phyloP scores from a whole-genome alignment of 202 grass and related monocot species.

The Schoenoplectus tabernaemontani region DNA sequence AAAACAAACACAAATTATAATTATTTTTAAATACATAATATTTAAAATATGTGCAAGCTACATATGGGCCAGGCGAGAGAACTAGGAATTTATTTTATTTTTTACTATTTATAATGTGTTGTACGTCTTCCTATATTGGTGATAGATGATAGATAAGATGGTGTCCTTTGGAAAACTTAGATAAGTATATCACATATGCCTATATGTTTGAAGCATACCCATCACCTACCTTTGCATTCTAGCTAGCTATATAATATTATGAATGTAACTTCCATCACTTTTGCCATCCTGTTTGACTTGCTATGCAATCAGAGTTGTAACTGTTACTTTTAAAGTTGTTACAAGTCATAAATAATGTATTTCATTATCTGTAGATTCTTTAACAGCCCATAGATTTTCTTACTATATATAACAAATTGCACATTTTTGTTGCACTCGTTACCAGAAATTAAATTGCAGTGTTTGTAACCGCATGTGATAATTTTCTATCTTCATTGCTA shows the following conservation, averaged over 20 bases:
- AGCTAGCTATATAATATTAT: background rate
- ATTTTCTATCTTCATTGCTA: background rate
- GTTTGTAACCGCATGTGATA: background rate
- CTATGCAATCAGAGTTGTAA: background rate
- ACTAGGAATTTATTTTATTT: background rate
- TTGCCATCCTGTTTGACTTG: background rate
- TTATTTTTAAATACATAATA: no score
- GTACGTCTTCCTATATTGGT: background rate
- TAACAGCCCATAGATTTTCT: background rate
- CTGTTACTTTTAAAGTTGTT: background rate
- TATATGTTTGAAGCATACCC: slow-evolving; percentile 17
- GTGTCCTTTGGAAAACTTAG: background rate
- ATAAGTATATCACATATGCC: background rate
- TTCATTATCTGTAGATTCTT: background rate
- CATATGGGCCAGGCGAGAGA: background rate
- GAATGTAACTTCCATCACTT: slow-evolving; percentile 1
- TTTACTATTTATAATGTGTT: background rate
- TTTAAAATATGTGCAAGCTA: no score
- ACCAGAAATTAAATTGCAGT: background rate
- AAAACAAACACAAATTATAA: no score
- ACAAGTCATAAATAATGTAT: background rate
- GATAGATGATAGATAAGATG: slow-evolving; percentile 18
- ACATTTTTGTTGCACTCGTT: background rate
- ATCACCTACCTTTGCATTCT: background rate
- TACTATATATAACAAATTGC: background rate